Conservation (phyloP, 345 rosid genomes). For the Noccaea caerulescens region DNA sequence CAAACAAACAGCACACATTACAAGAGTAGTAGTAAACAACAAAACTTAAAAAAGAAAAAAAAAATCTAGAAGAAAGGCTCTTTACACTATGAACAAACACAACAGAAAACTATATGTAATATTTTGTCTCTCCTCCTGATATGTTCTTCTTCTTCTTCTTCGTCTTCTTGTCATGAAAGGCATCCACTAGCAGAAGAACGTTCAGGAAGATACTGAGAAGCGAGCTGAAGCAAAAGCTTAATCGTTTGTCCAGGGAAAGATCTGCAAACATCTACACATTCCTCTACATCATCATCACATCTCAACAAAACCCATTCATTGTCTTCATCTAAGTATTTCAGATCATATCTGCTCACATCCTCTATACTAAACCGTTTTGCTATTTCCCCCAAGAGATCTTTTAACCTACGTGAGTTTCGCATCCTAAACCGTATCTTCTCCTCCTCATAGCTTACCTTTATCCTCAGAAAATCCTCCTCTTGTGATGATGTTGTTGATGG, state of each 20-base stretch:
- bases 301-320: constrained; percentile 86
- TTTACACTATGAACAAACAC: constrained; percentile 31
- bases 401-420: constrained; percentile 56
- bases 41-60: neutral
- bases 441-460: constrained; percentile 66
- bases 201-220: constrained; percentile 55
- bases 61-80: constrained; percentile 22
- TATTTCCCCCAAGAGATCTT: constrained; percentile 65
- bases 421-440: constrained; percentile 74
- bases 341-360: constrained; percentile 56
- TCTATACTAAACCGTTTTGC: constrained; percentile 67
- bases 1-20: constrained; percentile 25
- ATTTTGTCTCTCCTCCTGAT: constrained; percentile 2
- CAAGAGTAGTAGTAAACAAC: constrained; percentile 17
- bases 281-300: constrained; percentile 87
- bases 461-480: constrained; percentile 57
- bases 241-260: constrained; percentile 59
- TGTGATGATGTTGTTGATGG: constrained; percentile 46
- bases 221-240: constrained; percentile 65
- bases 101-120: constrained; percentile 50
- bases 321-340: constrained; percentile 94
- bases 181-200: constrained; percentile 50
- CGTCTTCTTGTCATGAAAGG: constrained; percentile 41
- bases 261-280: constrained; percentile 71
- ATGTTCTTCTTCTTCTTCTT: neutral